Evolutionary conservation across 345 rosid species (phyloP), one percentile per base, ranked within the genome.

Genomic region (Citrus inodora): DNA sequence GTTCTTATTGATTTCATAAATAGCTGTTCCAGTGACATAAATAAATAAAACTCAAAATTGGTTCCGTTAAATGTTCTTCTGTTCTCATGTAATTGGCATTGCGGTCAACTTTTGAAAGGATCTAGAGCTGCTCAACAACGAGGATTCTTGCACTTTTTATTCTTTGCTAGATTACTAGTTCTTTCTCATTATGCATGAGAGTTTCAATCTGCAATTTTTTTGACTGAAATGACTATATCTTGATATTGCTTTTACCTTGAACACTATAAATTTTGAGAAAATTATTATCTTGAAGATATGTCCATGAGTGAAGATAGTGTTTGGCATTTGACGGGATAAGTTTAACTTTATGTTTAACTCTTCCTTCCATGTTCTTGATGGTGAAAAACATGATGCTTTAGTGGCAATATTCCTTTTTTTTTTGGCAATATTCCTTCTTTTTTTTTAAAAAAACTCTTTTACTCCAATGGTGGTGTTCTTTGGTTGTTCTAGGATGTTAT

Each of bases 401-500:
- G 19, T 16, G 53, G 16, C 4, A 30, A 71, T 5, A 9, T 9
- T 40, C 3, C 8, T 40, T 0, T 40, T 9, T 11, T 13, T 53
- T 0, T n/a, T 16, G 53, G 16, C 4, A 30, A 71, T 5, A 9
- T 9, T 40, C 3, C 25, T 4, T 60, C 2, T 63, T 21, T 8
- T 63, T 10, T 17, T 24, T 5, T n/a, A n/a, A n/a, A n/a, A n/a
- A 7, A 71, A 63, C 67, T 33, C 9, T 51, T 46, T 61, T 14
- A 28, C 74, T 67, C 67, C 59, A 56, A 35, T 67, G 35, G 19
- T 22, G 65, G 33, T 62, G 74, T 84, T 76, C 66, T 75, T 30
- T 82, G 72, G 77, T 22, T 76, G 56, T 80, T 80, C 0, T 87
- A 92, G 97, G 97, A 92, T 80, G 87, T 92, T 62, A 91, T 88